Conservation (phyloP, 331 rosid genomes). For the Rosa hybrid region DNA sequence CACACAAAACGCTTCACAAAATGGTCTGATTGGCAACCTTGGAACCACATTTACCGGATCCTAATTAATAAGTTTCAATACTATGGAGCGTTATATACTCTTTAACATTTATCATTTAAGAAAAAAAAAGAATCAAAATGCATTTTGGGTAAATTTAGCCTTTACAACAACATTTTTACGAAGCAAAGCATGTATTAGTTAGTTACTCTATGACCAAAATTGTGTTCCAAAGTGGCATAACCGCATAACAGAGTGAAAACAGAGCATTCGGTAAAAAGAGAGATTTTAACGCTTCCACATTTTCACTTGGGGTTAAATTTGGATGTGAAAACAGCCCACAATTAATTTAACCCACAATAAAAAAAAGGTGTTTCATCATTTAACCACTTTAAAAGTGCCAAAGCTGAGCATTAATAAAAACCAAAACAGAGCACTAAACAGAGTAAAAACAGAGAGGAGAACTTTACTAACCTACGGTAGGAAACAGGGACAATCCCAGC, state of each 20-base stretch:
- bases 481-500: conserved; percentile 67
- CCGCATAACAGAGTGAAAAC: background rate
- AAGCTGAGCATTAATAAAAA: background rate
- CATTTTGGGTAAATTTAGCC: background rate
- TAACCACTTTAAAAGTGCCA: background rate
- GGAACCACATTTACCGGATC: background rate
- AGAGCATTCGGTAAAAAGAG: background rate
- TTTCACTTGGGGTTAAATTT: background rate
- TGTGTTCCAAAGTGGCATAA: background rate
- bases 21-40: background rate
- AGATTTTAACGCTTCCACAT: background rate
- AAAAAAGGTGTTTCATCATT: background rate
- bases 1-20: conserved; percentile 3
- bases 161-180: background rate
- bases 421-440: background rate
- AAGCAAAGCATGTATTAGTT: background rate
- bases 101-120: background rate
- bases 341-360: background rate
- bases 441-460: background rate
- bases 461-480: conserved; percentile 44
- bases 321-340: background rate
- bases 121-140: background rate
- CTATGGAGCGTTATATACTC: background rate
- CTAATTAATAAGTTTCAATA: background rate
- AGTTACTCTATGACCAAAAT: background rate